Percentiles rank a stretch among this genome's conserved stretches.
Conservation (phyloP, 2,329 filamentous ascomycete species). For the Septoria petroselini region DNA sequence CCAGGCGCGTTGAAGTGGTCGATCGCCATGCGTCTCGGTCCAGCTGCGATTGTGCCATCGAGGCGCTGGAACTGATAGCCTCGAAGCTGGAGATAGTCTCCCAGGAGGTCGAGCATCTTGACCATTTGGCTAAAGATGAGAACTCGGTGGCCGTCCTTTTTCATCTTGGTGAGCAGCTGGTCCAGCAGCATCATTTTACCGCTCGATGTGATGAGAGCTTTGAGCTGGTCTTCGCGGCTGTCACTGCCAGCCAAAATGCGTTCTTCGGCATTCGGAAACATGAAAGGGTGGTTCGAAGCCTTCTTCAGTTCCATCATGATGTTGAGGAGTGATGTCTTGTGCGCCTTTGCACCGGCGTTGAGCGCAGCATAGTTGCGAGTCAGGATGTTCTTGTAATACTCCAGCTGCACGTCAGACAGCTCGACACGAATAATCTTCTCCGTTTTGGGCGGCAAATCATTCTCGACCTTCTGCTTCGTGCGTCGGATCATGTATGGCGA, state of each 20-base stretch:
- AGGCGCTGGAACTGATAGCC: slow-evolving; percentile 95
- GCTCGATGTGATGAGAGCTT: slow-evolving; percentile 90
- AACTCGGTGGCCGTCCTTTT: slow-evolving; percentile 89
- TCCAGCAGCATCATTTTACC: slow-evolving; percentile 99
- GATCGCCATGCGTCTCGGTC: slow-evolving; percentile 85
- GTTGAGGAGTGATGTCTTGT: slow-evolving; percentile 92
- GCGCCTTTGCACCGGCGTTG: slow-evolving; percentile 82
- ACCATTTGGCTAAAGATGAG: slow-evolving; percentile 99
- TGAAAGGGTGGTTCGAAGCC: slow-evolving; percentile 96
- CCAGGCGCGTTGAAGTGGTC: slow-evolving; percentile 98
- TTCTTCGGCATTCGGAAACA: slow-evolving; percentile 93
- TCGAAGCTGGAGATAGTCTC: slow-evolving; percentile 86
- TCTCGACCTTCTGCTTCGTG: slow-evolving; percentile 96
- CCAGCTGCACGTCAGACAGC: slow-evolving; percentile 89
- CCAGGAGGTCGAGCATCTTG: slow-evolving; percentile 93
- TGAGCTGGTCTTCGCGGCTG: slow-evolving; percentile 84
- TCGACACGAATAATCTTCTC: slow-evolving; percentile 99
- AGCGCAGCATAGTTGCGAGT: slow-evolving; percentile 94
- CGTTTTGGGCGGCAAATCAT: slow-evolving; percentile 91
- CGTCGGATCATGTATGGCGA: slow-evolving; percentile 92
- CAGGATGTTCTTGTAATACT: slow-evolving; percentile 98
- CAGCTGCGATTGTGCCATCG: slow-evolving; percentile 89
- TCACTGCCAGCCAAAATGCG: slow-evolving; percentile 73
- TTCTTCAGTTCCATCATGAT: slow-evolving; percentile 99
- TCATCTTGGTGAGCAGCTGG: slow-evolving; percentile 88